Base-by-base conservation (phyloP, 495 filamentous ascomycete genomes). In the Aspergillus affinis region DNA sequence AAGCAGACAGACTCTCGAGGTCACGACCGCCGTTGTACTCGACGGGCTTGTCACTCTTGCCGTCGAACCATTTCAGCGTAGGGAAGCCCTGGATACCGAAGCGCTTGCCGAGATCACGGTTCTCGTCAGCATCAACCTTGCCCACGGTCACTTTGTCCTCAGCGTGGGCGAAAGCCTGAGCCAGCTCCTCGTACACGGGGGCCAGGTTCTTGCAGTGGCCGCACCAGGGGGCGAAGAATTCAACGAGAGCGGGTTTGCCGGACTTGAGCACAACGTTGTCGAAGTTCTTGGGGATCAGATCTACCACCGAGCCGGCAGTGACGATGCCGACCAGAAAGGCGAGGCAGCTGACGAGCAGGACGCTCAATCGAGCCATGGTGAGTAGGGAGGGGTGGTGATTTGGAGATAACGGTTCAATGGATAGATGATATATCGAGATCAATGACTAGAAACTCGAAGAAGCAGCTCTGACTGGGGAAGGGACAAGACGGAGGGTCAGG, bases 211-310 rank as follows among this genome's bases (percentile, higher is more conserved):
- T 98, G 90, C 94, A 98, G 84, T 98, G 91, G 50, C 95, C 95
- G 75, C 95, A 98, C 94, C 94, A 98, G 58, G 94, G 94, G 51
- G 94, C 94, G 75, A 97, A 98, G 84, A 98, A 98, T 72, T 98
- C 94, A 60, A 98, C 94, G 41, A 98, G 86, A 0, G 95, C 92
- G 29, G 95, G 95, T 80, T 96, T 98, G 71, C 91, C 91, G 56
- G 90, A 92, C 69, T 94, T 82, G 32, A 98, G 83, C 60, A 97
- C 91, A 54, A 95, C 82, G 9, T 87, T 76, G 75, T 97, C 92
- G 72, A 98, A 97, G 78, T 97, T 97, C 61, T 74, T 75, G 57
- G 93, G 92, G 61, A 89, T 86, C 54, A 98, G 87, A 74, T 97
- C 93, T 60, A 92, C 76, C 54, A 97, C 93, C 44, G 81, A 80